These are phyloP conservation scores for Angomonas deanei DNA, from an alignment of 208 protist genomes.

Conservation along the genomic window DNA sequence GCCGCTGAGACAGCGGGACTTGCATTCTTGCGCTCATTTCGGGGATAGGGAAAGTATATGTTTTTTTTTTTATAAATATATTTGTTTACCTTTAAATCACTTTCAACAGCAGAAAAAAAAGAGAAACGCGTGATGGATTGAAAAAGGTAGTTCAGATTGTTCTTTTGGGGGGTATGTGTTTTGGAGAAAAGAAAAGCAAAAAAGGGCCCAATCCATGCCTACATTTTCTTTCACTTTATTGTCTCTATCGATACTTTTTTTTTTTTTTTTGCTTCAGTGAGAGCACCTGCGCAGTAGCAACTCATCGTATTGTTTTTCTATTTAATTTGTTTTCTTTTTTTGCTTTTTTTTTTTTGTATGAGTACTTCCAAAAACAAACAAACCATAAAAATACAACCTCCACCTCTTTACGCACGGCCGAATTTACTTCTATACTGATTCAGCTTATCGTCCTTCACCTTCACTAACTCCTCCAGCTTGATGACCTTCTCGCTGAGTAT, in stretches of 20 bases:
- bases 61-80: not conserved
- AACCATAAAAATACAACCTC: not conserved
- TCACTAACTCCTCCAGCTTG: conserved; percentile 94
- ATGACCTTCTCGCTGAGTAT: conserved; percentile 90
- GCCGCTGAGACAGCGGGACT: conserved; percentile 79
- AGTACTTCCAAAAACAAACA: not conserved
- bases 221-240: not conserved
- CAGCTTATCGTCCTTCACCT: conserved; percentile 95
- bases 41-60: not conserved
- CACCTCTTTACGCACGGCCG: conserved; percentile 21
- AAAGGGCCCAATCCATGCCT: not conserved
- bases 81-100: not conserved
- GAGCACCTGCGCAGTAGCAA: not conserved
- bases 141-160: not conserved
- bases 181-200: not conserved
- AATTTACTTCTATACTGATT: conserved; percentile 66
- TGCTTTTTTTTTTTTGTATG: too few relatives aligned
- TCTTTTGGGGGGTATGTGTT: not conserved
- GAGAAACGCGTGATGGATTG: not conserved
- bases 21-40: conserved; percentile 86
- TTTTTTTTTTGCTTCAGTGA: not conserved
- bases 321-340: not conserved
- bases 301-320: not conserved
- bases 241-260: not conserved
- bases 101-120: not conserved